These are phyloP conservation scores for Albugo laibachii DNA, from an alignment of 352 stramenopile genomes.

Conservation along the genomic window DNA sequence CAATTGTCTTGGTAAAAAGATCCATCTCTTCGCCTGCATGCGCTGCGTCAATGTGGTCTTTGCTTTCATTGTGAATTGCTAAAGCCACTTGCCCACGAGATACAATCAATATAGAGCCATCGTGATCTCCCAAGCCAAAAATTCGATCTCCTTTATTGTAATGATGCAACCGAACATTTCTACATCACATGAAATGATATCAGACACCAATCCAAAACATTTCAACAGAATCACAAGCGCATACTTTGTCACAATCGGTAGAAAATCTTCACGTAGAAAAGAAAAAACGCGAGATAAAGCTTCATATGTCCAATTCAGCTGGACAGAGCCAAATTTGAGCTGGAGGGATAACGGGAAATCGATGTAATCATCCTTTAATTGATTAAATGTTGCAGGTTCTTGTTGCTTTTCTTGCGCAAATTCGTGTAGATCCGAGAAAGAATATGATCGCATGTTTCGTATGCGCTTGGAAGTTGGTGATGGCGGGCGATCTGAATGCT, in stretches of 20 bases:
- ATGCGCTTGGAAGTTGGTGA: conserved; percentile 49
- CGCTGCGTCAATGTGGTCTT: no score
- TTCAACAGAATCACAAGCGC: no score
- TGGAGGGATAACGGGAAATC: conserved; percentile 33
- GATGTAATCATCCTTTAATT: conserved; percentile 25
- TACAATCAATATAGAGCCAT: conserved; percentile 64
- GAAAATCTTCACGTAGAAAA: conserved; percentile 45
- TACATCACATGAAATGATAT: conserved; percentile 1
- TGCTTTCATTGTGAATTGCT: conserved; percentile 25
- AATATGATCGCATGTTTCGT: not conserved
- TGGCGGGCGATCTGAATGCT: conserved; percentile 16
- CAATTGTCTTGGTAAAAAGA: conserved; percentile 28
- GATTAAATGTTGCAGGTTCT: not conserved
- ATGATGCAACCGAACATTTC: conserved; percentile 32
- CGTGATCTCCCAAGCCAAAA: conserved; percentile 29
- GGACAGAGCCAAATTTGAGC: conserved; percentile 37
- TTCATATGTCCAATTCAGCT: conserved; percentile 65
- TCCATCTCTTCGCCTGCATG: conserved; percentile 4
- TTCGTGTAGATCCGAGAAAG: conserved; percentile 38
- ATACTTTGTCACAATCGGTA: conserved; percentile 4
- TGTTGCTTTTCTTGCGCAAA: conserved; percentile 21
- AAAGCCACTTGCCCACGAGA: conserved; percentile 30
- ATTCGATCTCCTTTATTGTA: conserved; percentile 30
- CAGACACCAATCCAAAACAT: no score
- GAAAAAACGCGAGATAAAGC: conserved; percentile 64